Base-by-base conservation (phyloP, 371 early-diverging fungal species). In the Mortierella sp. region DNA sequence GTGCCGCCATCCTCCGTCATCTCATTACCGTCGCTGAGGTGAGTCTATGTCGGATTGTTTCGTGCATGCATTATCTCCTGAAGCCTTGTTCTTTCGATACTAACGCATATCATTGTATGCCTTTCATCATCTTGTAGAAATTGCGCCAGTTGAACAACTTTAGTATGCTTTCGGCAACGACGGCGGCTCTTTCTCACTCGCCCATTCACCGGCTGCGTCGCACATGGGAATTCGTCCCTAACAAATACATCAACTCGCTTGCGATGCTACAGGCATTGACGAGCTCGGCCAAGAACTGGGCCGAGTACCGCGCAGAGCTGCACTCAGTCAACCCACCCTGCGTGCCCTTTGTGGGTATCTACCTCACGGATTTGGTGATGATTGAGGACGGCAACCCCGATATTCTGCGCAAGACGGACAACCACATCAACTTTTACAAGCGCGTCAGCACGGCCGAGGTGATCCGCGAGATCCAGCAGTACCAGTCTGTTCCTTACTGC, bases 361-460 rank as follows among this genome's bases (percentile, higher is more conserved):
- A 96, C 82, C 89, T 98, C 53, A 96, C 96, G 70, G 99, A 98
- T 84, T 84, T 98, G 82, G 97, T 97, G 43, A 98, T 98, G 86
- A 95, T 98, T 69, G 96, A 97, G 77, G 97, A 97, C 67, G 98
- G 98, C 31, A 98, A 97, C 89, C 91, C 95, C 19, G 95, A 97
- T 83, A 89, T 91, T 75, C 80, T 97, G 53, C 83, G 88, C 74
- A 89, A 91, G 80, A 90, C 89, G 72, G 76, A 82, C 24, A 78
- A 82, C 43, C 51, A 87, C 83, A 96, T 98, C 90, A 98, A 98
- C 88, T 98, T 98, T 90, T 93, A 92, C 76, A 98, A 98, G 89
- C 95, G 95, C 70, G 91, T 93, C 80, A 96, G 95, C 87, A 94
- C 96, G 0, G 96, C 97, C 0, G 95, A 96, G 74, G 94, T 97